These are phyloP conservation scores for Macadamia integrifolia DNA, from an alignment of 164 flowering plant genomes.

Conservation along the genomic window DNA sequence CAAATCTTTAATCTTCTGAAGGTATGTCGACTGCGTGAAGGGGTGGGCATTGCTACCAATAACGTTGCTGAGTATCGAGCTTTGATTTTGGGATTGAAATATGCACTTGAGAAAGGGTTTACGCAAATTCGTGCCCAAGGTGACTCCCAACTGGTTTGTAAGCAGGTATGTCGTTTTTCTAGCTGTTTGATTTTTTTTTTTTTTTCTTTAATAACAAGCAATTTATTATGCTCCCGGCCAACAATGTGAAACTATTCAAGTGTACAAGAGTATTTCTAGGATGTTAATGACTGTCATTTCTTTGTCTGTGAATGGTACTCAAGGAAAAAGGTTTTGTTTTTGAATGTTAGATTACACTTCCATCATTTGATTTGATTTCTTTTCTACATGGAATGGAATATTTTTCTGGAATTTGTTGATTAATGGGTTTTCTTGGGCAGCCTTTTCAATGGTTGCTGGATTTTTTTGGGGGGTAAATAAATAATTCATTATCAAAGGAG, in stretches of 20 bases:
- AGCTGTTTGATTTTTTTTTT: not conserved
- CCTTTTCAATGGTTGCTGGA: too few relatives aligned
- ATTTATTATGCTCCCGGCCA: too few relatives aligned
- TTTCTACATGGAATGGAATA: too few relatives aligned
- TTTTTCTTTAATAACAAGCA: too few relatives aligned
- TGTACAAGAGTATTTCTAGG: too few relatives aligned
- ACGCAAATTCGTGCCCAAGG: conserved; percentile 55
- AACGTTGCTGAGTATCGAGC: conserved; percentile 85
- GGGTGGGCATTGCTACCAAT: conserved; percentile 62
- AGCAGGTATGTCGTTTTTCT: conserved; percentile 54
- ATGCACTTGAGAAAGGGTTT: conserved; percentile 69
- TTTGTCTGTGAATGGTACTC: not conserved
- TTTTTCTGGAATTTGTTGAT: not conserved
- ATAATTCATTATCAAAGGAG: too few relatives aligned
- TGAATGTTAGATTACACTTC: not conserved
- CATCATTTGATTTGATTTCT: not conserved
- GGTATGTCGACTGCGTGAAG: conserved; percentile 78
- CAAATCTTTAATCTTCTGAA: conserved; percentile 19
- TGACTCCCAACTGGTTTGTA: conserved; percentile 76
- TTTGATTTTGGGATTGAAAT: conserved; percentile 61
- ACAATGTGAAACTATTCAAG: too few relatives aligned
- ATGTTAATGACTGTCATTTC: not conserved
- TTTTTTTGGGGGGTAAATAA: too few relatives aligned
- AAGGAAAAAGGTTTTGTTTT: not conserved
- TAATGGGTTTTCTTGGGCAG: too few relatives aligned